Evolutionary conservation across 352 stramenopile genomes (phyloP), one percentile per base, ranked within the genome.

Genomic region (Phytophthora sojae): DNA sequence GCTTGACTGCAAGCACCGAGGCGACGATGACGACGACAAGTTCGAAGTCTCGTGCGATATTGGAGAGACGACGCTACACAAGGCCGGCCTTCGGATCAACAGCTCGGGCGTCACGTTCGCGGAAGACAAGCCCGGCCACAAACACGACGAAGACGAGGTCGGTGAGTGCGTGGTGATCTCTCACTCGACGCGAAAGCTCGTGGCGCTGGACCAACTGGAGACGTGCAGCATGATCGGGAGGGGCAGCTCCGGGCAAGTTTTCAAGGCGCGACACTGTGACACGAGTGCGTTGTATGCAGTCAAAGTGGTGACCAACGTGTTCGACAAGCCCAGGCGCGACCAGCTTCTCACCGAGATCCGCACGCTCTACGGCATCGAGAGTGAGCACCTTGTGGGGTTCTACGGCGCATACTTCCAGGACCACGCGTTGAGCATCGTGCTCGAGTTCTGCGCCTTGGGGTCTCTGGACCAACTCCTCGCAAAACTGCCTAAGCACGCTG

Each of bases 291-390:
- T 90, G 15, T 93, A 87, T 55, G 85, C 83, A 9, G 76, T 92
- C 67, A 93, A 93, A 73, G 71, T 93, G 26, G 74, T 90, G 17
- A 88, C 85, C 51, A 93, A 93, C 64, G 83, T 94, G 23, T 85
- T 92, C 73, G 87, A 94, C 79, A 92, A 92, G 61, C 60, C 71
- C 44, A 90, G 92, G 56, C 82, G 85, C 32, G 75, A 93, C 53
- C 87, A 93, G 59, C 80, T 94, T 66, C 71, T 94, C 39, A 92
- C 82, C 21, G 87, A 94, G 74, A 93, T 94, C 65, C 83, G 85
- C 53, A 92, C 83, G 35, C 64, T 94, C 1, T 94, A 93, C 66
- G 85, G 79, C 51, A 85, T 92, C 37, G 79, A 88, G 50, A 94
- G 82, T 23, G 71, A 86, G 0, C 87, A 77, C 58, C 76, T 94